These are phyloP conservation scores for Zymoseptoria ardabiliae DNA, from an alignment of 2,329 filamentous ascomycete species.

Conservation along the genomic window DNA sequence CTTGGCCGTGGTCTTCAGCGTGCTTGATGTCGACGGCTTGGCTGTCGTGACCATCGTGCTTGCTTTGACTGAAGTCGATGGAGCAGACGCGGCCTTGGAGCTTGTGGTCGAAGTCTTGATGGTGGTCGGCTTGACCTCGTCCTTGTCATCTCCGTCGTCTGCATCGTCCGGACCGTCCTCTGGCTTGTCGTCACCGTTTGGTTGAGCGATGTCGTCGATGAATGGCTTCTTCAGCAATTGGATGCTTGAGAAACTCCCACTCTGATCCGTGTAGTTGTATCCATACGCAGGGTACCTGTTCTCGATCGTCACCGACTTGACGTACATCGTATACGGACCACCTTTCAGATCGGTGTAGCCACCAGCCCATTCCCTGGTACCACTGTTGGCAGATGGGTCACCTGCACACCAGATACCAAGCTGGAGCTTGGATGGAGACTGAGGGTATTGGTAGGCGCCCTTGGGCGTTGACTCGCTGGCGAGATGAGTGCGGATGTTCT, in stretches of 20 bases:
- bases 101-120: not conserved
- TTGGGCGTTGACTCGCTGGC: constrained; percentile 4
- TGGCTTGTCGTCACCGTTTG: not conserved
- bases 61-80: not conserved
- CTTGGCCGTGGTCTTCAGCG: not conserved
- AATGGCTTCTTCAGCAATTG: constrained; percentile 4
- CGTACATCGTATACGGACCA: constrained; percentile 9
- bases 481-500: constrained; percentile 39
- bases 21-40: not conserved
- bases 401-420: constrained; percentile 12
- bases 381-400: constrained; percentile 2
- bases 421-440: constrained; percentile 15
- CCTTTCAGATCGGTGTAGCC: constrained; percentile 8
- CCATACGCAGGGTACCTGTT: constrained; percentile 1
- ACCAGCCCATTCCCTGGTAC: constrained; percentile 9
- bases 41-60: not conserved
- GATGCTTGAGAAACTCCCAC: constrained; percentile 7
- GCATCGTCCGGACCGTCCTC: too few relatives aligned
- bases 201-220: not conserved
- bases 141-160: not conserved
- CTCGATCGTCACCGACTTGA: constrained; percentile 7
- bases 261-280: constrained; percentile 10
- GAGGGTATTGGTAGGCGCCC: constrained; percentile 14
- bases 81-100: not conserved
- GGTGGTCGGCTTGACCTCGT: not conserved